phyloP scores from a whole-genome alignment of 306 rosid genomes.

The Macrotyloma uniflorum region DNA sequence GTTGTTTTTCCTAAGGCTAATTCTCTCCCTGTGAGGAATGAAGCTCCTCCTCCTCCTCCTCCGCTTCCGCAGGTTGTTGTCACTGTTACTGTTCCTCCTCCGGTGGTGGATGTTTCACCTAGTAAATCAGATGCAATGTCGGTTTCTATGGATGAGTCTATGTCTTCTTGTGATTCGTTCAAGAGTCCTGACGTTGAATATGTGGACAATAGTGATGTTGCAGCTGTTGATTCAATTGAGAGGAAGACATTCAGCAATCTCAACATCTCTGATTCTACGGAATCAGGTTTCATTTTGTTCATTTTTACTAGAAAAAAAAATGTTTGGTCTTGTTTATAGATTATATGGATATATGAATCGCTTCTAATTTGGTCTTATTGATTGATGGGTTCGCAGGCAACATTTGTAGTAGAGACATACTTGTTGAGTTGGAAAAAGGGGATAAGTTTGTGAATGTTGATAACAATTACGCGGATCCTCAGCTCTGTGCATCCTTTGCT shows the following conservation, averaged over 20 bases:
- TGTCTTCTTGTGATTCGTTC: conserved; percentile 86
- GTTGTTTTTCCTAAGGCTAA: conserved; percentile 51
- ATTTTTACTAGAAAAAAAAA: not conserved
- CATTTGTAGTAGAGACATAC: conserved; percentile 67
- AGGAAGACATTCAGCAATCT: conserved; percentile 73
- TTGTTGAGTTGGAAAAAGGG: conserved; percentile 62
- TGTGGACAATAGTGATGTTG: conserved; percentile 68
- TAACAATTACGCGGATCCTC: conserved; percentile 73
- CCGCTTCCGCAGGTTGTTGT: not conserved
- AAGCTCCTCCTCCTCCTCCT: conserved; percentile 30
- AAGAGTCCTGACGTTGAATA: conserved; percentile 92
- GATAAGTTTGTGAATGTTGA: conserved; percentile 64
- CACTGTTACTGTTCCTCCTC: conserved; percentile 41
- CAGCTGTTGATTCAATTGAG: conserved; percentile 64
- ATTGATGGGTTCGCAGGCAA: conserved; percentile 54
- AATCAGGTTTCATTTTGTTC: conserved; percentile 51
- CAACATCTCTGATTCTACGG: conserved; percentile 64
- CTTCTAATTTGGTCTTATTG: conserved; percentile 3
- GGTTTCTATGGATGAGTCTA: conserved; percentile 78
- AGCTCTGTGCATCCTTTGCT: conserved; percentile 85
- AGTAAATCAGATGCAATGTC: conserved; percentile 79
- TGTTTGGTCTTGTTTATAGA: not conserved
- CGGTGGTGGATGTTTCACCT: conserved; percentile 71
- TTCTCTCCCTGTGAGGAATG: conserved; percentile 43
- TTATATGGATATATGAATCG: not conserved